Percentiles rank a stretch among this genome's conserved stretches.
phyloP scores from a whole-genome alignment of 306 rosid genomes.

The Cucumis sativus region Cucumber_9930_V3 NC_026655.2:779001-779500 shows the following conservation, averaged over 20 bases:
- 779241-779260: constrained; percentile 65
- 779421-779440: constrained; percentile 74
- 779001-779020: not conserved
- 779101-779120: not conserved
- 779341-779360: constrained; percentile 61
- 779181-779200: not conserved
- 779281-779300: constrained; percentile 61
- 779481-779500: constrained; percentile 39
- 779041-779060: no score
- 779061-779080: no score
- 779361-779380: constrained; percentile 60
- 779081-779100: no score
- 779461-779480: constrained; percentile 71
- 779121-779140: not conserved
- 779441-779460: constrained; percentile 73
- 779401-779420: constrained; percentile 61
- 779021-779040: not conserved
- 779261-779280: constrained; percentile 69
- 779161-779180: not conserved
- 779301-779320: constrained; percentile 73
- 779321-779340: constrained; percentile 62
- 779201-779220: constrained; percentile 59
- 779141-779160: not conserved
- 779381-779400: constrained; percentile 63
- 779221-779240: constrained; percentile 71